These are phyloP conservation scores for Pleomassaria siparia DNA, from an alignment of 2,329 filamentous ascomycete genomes.

Conservation along the genomic window DNA sequence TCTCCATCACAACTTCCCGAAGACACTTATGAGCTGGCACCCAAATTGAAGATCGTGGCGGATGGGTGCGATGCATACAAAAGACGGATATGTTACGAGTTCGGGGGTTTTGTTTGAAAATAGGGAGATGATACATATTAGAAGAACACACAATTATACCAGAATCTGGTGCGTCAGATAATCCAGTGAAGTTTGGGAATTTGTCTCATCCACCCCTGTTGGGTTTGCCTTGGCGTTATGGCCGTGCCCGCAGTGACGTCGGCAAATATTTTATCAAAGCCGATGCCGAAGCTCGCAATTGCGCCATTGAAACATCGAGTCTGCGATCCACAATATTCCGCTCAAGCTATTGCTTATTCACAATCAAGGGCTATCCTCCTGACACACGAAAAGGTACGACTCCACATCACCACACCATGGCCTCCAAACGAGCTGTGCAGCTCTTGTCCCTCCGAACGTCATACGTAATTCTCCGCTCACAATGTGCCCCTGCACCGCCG, in stretches of 20 bases:
- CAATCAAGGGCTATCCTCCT: background rate
- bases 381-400: background rate
- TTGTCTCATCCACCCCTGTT: background rate
- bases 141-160: conserved; percentile 10
- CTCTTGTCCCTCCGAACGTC: conserved; percentile 5
- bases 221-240: background rate
- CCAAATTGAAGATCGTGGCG: conserved; percentile 1
- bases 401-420: conserved; percentile 6
- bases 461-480: conserved; percentile 6
- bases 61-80: no score
- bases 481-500: conserved; percentile 2
- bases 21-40: conserved; percentile 1
- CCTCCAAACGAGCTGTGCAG: conserved; percentile 9
- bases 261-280: conserved; percentile 2
- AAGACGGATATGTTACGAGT: conserved; percentile 3
- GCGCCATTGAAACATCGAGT: background rate
- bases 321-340: background rate
- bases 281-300: background rate
- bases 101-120: conserved; percentile 8
- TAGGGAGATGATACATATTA: conserved; percentile 13
- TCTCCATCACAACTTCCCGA: conserved; percentile 5
- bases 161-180: background rate
- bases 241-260: conserved; percentile 10
- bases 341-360: background rate
- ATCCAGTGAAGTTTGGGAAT: background rate